Conservation (phyloP, 1,139 yeast species). For the Candida neerlandica region DNA sequence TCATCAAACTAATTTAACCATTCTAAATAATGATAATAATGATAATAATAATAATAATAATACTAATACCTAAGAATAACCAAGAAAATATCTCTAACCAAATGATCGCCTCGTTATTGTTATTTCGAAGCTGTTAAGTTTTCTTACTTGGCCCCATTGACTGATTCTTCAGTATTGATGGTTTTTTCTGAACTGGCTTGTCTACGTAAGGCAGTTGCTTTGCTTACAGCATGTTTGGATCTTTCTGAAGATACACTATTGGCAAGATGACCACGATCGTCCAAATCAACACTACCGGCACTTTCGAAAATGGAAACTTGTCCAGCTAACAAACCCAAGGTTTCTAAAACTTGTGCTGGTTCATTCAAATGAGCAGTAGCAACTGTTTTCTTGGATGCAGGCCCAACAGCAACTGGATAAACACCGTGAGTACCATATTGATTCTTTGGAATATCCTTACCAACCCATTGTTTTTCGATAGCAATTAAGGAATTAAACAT, state of each 20-base stretch:
- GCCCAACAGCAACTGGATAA: slow-evolving; percentile 93
- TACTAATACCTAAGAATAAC: neutral
- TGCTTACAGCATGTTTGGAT: slow-evolving; percentile 38
- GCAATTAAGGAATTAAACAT: slow-evolving; percentile 80
- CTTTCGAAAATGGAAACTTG: slow-evolving; percentile 74
- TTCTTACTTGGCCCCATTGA: neutral
- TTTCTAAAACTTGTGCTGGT: slow-evolving; percentile 83
- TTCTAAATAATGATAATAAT: neutral
- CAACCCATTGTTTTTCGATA: slow-evolving; percentile 55
- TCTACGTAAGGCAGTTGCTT: slow-evolving; percentile 30
- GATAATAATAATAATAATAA: neutral
- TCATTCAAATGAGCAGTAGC: slow-evolving; percentile 89
- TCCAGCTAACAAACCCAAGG: slow-evolving; percentile 78
- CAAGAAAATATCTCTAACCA: neutral
- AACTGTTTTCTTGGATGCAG: slow-evolving; percentile 84
- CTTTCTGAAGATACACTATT: slow-evolving; percentile 48
- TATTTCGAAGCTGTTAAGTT: too few relatives aligned
- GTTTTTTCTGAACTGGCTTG: slow-evolving; percentile 21
- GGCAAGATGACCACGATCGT: slow-evolving; percentile 69
- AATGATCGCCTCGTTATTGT: too few relatives aligned
- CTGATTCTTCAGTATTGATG: neutral
- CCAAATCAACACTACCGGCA: slow-evolving; percentile 73
- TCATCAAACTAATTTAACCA: neutral
- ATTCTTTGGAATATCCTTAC: slow-evolving; percentile 40
- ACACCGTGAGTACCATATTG: slow-evolving; percentile 60